Evolutionary conservation across 2,329 filamentous ascomycete genomes (phyloP).

Genomic region (Colletotrichum spinosum): DNA sequence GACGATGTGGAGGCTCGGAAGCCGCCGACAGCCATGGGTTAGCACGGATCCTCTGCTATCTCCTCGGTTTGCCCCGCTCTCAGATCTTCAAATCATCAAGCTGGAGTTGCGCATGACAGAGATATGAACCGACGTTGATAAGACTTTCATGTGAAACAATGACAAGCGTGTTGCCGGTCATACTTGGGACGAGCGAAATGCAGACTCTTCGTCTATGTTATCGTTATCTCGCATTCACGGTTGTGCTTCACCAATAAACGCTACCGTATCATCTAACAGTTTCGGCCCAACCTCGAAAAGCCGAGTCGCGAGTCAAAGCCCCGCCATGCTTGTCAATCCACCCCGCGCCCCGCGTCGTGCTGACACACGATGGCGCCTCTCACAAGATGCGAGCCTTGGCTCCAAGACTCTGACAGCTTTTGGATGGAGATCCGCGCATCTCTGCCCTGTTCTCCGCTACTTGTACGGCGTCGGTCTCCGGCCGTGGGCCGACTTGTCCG

Average conservation of each 20-base stretch:
- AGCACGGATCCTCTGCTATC: background rate
- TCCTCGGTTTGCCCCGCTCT: slow-evolving; percentile 27
- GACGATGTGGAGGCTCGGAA: slow-evolving; percentile 25
- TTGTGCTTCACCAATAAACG: background rate
- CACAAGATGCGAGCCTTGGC: too few species aligned
- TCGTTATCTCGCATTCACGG: too few species aligned
- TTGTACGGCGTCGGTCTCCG: slow-evolving; percentile 18
- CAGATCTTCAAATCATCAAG: slow-evolving; percentile 8
- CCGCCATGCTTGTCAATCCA: background rate
- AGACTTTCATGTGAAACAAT: slow-evolving; percentile 9
- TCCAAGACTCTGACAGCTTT: too few species aligned
- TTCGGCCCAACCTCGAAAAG: slow-evolving; percentile 7
- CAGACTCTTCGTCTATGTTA: too few species aligned
- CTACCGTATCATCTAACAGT: background rate
- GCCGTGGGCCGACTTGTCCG: background rate
- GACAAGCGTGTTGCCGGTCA: slow-evolving; percentile 10
- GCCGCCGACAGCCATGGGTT: slow-evolving; percentile 27
- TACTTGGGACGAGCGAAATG: too few species aligned
- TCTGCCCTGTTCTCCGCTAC: background rate
- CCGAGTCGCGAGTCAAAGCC: slow-evolving; percentile 24
- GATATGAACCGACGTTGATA: slow-evolving; percentile 1
- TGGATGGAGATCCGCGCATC: too few species aligned
- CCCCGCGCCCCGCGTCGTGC: background rate
- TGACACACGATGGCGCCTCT: background rate
- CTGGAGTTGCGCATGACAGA: background rate